A percentile compares a stretch with the other conserved stretches of the same genome.
Conservation (phyloP, 352 stramenopile genomes). For the Globisporangium recalcitrans region DNA sequence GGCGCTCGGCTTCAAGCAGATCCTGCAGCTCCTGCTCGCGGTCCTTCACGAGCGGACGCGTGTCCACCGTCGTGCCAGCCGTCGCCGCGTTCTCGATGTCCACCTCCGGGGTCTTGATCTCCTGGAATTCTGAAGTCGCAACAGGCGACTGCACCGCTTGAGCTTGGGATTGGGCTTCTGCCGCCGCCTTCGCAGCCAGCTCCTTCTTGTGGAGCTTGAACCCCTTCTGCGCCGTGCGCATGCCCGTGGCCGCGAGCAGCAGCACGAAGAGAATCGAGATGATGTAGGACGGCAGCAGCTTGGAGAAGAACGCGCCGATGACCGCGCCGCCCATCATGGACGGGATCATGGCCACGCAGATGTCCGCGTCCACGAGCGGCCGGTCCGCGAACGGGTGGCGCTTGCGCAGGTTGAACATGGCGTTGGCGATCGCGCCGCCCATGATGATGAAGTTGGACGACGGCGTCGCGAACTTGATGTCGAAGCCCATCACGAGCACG, state of each 20-base stretch:
- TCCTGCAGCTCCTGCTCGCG: constrained; percentile 9
- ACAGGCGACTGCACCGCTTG: not conserved
- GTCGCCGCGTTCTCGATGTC: constrained; percentile 3
- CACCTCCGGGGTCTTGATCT: constrained; percentile 9
- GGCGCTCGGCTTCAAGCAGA: constrained; percentile 27
- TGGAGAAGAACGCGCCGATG: constrained; percentile 49
- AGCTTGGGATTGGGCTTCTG: constrained; percentile 1
- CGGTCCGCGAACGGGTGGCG: constrained; percentile 49
- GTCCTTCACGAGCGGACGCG: constrained; percentile 14
- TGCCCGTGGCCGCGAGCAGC: constrained; percentile 30
- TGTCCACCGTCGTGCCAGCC: constrained; percentile 8
- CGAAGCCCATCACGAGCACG: constrained; percentile 59
- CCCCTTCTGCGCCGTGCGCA: constrained; percentile 29
- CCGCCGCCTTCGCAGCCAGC: constrained; percentile 23
- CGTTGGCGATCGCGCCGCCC: constrained; percentile 53
- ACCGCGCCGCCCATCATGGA: constrained; percentile 53
- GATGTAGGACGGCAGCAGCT: constrained; percentile 54
- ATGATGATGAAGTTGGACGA: constrained; percentile 64
- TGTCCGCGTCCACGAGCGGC: constrained; percentile 52
- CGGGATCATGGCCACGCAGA: constrained; percentile 58
- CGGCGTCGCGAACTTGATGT: constrained; percentile 61
- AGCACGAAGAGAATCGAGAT: constrained; percentile 53
- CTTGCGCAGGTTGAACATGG: constrained; percentile 59
- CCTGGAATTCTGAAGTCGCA: constrained; percentile 4
- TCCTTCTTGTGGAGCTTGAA: constrained; percentile 38